Conservation (phyloP, 805 yeast species). For the Saturnispora kantuleensis region DNA sequence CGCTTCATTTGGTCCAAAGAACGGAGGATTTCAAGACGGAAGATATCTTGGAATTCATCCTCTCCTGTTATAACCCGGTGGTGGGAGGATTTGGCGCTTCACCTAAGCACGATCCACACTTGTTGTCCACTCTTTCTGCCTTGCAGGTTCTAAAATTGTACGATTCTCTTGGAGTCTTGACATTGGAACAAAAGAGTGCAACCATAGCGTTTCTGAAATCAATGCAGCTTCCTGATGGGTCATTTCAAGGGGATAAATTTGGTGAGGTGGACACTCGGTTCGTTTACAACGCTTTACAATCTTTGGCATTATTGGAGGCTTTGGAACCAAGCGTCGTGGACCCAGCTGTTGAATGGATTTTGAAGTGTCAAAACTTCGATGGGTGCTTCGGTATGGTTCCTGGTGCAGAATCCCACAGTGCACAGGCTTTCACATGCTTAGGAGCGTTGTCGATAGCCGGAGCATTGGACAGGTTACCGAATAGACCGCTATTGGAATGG, state of each 20-base stretch:
- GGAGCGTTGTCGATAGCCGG: conserved; percentile 68
- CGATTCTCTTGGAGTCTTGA: conserved; percentile 41
- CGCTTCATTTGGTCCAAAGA: conserved; percentile 51
- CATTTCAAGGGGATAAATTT: conserved; percentile 81
- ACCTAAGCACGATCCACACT: conserved; percentile 83
- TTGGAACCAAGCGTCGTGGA: conserved; percentile 38
- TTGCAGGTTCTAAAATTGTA: conserved; percentile 68
- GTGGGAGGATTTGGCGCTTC: conserved; percentile 85
- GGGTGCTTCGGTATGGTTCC: conserved; percentile 94
- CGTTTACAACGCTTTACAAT: conserved; percentile 70
- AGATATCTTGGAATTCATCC: conserved; percentile 60
- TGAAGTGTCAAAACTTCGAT: conserved; percentile 76
- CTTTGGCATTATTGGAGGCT: conserved; percentile 58
- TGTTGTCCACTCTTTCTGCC: conserved; percentile 77
- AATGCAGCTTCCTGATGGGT: conserved; percentile 53
- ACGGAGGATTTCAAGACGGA: conserved; percentile 46
- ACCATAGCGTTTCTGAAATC: conserved; percentile 31
- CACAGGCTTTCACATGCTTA: conserved; percentile 79
- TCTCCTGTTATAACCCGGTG: conserved; percentile 47
- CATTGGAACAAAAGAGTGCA: conserved; percentile 19
- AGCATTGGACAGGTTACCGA: conserved; percentile 37
- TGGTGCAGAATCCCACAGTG: conserved; percentile 92
- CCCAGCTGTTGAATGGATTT: conserved; percentile 56
- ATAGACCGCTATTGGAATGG: conserved; percentile 48
- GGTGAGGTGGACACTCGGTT: conserved; percentile 94